phyloP scores from a whole-genome alignment of 2,329 filamentous ascomycete genomes.

The Biscogniauxia sp. region DNA sequence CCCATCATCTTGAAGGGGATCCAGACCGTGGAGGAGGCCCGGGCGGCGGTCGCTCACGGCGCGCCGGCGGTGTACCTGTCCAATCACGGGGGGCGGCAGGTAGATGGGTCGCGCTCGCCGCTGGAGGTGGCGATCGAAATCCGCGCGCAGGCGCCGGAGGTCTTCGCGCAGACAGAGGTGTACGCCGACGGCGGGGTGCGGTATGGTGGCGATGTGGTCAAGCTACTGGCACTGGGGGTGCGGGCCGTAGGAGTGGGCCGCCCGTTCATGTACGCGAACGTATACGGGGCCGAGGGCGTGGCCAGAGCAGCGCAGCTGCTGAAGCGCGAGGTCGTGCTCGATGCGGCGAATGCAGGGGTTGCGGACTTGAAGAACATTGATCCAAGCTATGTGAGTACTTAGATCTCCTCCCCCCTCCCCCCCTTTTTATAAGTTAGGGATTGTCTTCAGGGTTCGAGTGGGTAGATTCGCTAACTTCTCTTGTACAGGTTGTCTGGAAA shows the following conservation, averaged over 20 bases:
- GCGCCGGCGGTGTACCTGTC: constrained; percentile 33
- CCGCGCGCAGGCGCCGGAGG: constrained; percentile 25
- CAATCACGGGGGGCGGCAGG: constrained; percentile 37
- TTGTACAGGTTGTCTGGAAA: neutral
- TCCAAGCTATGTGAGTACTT: neutral
- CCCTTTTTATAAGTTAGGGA: neutral
- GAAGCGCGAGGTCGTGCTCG: constrained; percentile 40
- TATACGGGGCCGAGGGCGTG: constrained; percentile 46
- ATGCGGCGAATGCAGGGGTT: constrained; percentile 31
- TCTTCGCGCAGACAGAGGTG: constrained; percentile 32
- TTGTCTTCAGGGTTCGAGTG: neutral
- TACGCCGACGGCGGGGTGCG: constrained; percentile 35
- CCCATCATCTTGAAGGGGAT: constrained; percentile 36
- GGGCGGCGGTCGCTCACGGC: constrained; percentile 25
- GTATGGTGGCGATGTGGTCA: constrained; percentile 34
- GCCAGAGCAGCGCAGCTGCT: constrained; percentile 40
- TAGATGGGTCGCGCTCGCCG: constrained; percentile 31
- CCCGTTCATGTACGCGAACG: constrained; percentile 48
- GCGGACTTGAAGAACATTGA: constrained; percentile 26
- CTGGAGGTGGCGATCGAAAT: constrained; percentile 34
- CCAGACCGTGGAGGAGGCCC: constrained; percentile 33
- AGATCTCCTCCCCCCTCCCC: too few relatives aligned
- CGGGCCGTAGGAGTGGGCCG: constrained; percentile 40
- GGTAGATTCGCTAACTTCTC: neutral
- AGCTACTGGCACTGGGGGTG: constrained; percentile 34